phyloP scores from a whole-genome alignment of 306 rosid species.

The Castanospermum australe region DNA sequence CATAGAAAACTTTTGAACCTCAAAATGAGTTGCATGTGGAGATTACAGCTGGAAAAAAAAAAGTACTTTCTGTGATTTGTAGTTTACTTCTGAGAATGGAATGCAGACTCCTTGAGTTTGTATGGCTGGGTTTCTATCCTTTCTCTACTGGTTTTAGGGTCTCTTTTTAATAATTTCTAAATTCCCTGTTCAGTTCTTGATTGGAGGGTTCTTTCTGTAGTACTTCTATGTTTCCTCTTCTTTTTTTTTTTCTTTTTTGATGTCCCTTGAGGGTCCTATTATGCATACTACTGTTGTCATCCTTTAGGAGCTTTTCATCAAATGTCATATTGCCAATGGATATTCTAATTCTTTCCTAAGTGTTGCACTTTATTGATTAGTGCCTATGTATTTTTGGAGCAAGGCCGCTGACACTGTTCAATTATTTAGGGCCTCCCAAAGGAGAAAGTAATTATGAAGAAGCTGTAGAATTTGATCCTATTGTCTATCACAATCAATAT shows the following conservation, averaged over 20 bases:
- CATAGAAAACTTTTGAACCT: too few relatives aligned
- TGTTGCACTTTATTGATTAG: neutral
- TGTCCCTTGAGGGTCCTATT: neutral
- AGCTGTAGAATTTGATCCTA: slow-evolving; percentile 86
- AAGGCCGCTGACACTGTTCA: slow-evolving; percentile 22
- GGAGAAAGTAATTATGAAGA: slow-evolving; percentile 93
- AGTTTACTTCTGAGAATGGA: neutral
- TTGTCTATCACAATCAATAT: slow-evolving; percentile 81
- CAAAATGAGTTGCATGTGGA: neutral
- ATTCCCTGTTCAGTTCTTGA: neutral
- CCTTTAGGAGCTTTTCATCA: neutral
- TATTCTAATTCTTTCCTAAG: neutral
- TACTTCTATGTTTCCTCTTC: neutral
- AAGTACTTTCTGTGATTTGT: neutral
- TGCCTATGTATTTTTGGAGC: slow-evolving; percentile 15
- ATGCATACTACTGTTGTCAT: neutral
- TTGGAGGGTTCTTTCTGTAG: neutral
- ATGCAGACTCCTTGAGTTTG: neutral
- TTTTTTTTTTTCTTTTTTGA: neutral
- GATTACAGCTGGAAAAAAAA: neutral
- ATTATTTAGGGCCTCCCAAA: slow-evolving; percentile 75
- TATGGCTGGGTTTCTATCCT: neutral
- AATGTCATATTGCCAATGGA: neutral
- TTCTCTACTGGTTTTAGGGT: neutral
- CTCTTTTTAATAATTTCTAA: neutral